phyloP scores from a whole-genome alignment of 352 stramenopile species.

The Globisporangium middletonii region DNA sequence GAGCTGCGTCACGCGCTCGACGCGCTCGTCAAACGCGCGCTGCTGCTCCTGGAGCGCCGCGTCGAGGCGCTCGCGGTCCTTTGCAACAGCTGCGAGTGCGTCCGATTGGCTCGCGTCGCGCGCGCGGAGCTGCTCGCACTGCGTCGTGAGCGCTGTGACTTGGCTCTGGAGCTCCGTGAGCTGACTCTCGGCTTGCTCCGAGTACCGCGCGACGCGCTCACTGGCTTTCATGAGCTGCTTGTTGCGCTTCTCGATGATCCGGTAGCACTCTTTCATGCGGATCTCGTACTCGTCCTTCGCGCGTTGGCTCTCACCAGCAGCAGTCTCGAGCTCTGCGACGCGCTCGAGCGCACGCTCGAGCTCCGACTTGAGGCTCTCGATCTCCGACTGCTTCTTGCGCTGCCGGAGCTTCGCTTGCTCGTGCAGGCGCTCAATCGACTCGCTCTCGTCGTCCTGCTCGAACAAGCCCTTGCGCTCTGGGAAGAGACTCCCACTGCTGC shows the following conservation, averaged over 20 bases:
- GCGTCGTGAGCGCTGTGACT: slow-evolving; percentile 22
- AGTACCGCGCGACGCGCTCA: slow-evolving; percentile 54
- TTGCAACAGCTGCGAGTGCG: slow-evolving; percentile 18
- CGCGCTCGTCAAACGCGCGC: slow-evolving; percentile 21
- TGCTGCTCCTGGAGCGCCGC: slow-evolving; percentile 25
- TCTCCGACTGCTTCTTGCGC: slow-evolving; percentile 59
- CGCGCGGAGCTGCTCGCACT: slow-evolving; percentile 31
- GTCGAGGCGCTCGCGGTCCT: slow-evolving; percentile 11
- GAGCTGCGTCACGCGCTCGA: slow-evolving; percentile 18
- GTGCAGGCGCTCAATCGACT: slow-evolving; percentile 23
- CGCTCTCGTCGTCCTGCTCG: slow-evolving; percentile 65
- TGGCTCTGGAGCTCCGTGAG: slow-evolving; percentile 35
- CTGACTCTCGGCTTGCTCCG: slow-evolving; percentile 57
- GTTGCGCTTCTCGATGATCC: slow-evolving; percentile 84
- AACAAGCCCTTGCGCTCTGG: slow-evolving; percentile 64
- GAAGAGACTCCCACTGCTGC: not conserved
- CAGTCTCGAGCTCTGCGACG: slow-evolving; percentile 38
- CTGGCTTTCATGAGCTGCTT: slow-evolving; percentile 82
- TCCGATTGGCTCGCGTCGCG: slow-evolving; percentile 3
- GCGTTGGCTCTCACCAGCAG: slow-evolving; percentile 15
- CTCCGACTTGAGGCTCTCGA: slow-evolving; percentile 27
- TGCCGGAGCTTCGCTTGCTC: slow-evolving; percentile 56
- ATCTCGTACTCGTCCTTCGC: slow-evolving; percentile 64
- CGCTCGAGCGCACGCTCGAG: not conserved
- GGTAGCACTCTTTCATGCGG: slow-evolving; percentile 72